Base-by-base conservation (phyloP, 2,329 filamentous ascomycete species). In the Trichoderma sp. region DNA sequence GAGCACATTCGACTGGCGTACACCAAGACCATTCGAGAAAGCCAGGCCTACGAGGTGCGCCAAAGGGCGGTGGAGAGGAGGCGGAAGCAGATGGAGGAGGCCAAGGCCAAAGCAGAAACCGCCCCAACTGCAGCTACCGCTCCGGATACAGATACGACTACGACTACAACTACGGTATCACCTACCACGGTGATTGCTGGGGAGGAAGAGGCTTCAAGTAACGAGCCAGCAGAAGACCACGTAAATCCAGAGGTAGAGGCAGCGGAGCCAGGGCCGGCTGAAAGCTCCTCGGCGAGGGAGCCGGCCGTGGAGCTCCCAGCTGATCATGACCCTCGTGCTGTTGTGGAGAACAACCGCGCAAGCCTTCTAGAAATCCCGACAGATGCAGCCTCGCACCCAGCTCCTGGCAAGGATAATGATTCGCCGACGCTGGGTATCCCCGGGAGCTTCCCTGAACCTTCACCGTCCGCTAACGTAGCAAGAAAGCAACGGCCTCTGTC, bases 1-100 rank as follows among this genome's bases (percentile, higher is more conserved):
- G 91, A 94, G 78, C 90, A 91, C 73, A 97, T 97, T 76, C 92
- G 95, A 76, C 89, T 94, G 71, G 94, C 93, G 15, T 95, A 97
- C 80, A 95, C 90, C 76, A 93, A 92, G 78, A 93, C 92, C n/a
- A 90, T 96, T 62, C 88, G 91, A 74, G 92, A 93, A 77, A 92
- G 84, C 76, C 90, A 93, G 77, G 90, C 87, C 72, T 81, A 84
- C n/a, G 86, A 87, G 71, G 85, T 84, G 66, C 85, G 85, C 77
- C 82, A 85, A 78, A 82, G 83, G 66, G 87, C 87, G 26, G 86
- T 89, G 73, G 76, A 76, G 70, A 87, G 85, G 74, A 83, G 72
- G 43, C 67, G 85, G 73, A 86, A 84, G 77, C 86, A 87, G 74
- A 80, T 85, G 77, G 84, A 87, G 75, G 82, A 81, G 72, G 81